phyloP scores from a whole-genome alignment of 75 land plant species.

The Selaginella tamariscina region DNA sequence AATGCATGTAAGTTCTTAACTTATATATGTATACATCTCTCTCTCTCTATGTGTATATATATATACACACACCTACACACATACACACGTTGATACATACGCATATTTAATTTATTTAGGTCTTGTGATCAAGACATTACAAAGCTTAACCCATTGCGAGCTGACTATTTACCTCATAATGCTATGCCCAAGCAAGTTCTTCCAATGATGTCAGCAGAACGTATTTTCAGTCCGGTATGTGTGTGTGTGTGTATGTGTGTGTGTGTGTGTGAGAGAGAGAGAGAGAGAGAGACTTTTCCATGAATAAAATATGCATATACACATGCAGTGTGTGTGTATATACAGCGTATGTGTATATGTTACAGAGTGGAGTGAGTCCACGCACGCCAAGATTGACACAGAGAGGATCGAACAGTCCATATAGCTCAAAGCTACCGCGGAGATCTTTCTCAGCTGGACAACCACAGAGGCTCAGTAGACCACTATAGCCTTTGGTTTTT shows the following conservation, averaged over 20 bases:
- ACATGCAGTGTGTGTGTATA: too few relatives aligned
- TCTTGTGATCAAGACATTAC: conserved; percentile 29
- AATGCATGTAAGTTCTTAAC: conserved; percentile 28
- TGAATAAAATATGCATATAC: too few relatives aligned
- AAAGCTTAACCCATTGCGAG: conserved; percentile 21
- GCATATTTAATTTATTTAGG: conserved; percentile 12
- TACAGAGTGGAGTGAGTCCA: neutral
- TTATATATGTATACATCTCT: too few relatives aligned
- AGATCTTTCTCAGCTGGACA: neutral
- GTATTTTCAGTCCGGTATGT: conserved; percentile 15
- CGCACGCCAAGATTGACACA: neutral
- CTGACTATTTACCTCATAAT: conserved; percentile 21
- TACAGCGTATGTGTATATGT: too few relatives aligned
- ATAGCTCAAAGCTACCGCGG: neutral
- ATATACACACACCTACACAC: too few relatives aligned
- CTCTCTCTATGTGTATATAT: too few relatives aligned
- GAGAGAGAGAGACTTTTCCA: too few relatives aligned
- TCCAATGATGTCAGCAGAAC: conserved; percentile 32
- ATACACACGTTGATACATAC: neutral
- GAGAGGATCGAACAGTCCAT: neutral
- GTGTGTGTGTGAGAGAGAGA: too few relatives aligned
- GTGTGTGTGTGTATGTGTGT: too few relatives aligned
- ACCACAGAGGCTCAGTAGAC: neutral
- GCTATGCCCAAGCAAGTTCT: conserved; percentile 27
- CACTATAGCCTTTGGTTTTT: neutral